Evolutionary conservation across 805 yeast species (phyloP), one percentile per base, ranked within the genome.

Genomic region (Gaillardinia entomophila): DNA sequence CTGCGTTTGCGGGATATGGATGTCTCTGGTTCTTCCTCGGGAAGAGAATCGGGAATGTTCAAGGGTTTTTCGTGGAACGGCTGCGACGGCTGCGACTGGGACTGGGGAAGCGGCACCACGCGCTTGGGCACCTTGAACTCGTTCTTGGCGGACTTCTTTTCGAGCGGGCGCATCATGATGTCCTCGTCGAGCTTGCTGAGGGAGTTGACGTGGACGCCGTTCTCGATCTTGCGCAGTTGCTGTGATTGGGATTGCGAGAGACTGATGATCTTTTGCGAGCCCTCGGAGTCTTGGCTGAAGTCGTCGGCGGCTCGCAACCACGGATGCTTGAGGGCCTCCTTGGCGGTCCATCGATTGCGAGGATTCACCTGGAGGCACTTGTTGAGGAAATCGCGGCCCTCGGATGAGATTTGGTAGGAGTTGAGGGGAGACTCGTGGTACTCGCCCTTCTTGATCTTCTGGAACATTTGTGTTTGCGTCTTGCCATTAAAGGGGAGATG

Each of bases 401-500:
- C 77, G 10, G 65, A 57, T 5, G 94, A 79, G 1, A 87, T 70
- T 11, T 77, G 72, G 37, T 75, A 77, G 26, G 78, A 78, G 41
- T 73, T 73, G 30, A 90, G 62, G 1, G 90, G 82, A 4, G 82
- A 77, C 36, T 77, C 85, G 54, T 86, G 90, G 50, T 80, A 90
- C 17, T 82, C 76, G 1, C 96, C 97, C 11, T 69, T 59, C 33
- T 74, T 70, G 29, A 92, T 89, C 46, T 83, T 82, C 36, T 72
- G 71, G 57, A 85, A 85, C 48, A 92, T 63, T 39, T 84, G 83
- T 12, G 84, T 89, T 49, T 90, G 97, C 0, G 96, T 86, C 32
- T 80, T 73, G 1, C 97, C 97, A 53, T 90, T 87, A 55, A 92
- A 92, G 6, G 99, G 99, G 39, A 90, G 65, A 68, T 87, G 96